phyloP scores from a whole-genome alignment of 305 asterid genomes.

The Andrographis paniculata region DNA sequence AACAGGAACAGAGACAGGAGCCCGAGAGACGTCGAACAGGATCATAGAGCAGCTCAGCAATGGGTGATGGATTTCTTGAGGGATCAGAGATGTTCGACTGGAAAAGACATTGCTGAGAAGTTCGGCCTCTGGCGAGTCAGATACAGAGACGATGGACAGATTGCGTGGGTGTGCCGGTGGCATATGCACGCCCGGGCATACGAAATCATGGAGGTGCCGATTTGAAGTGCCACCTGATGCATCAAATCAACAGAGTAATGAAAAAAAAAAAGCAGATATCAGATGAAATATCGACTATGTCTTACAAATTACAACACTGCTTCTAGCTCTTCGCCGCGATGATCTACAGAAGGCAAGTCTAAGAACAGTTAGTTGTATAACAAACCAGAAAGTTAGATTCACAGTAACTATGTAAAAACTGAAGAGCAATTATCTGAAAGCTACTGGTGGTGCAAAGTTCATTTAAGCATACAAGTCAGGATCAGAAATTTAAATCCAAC shows the following conservation, averaged over 20 bases:
- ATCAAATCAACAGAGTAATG: background rate
- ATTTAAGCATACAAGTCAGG: slow-evolving; percentile 26
- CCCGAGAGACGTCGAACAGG: slow-evolving; percentile 49
- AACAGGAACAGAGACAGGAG: slow-evolving; percentile 32
- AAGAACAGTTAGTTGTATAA: background rate
- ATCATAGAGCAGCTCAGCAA: slow-evolving; percentile 64
- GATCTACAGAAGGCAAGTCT: background rate
- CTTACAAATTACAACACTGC: background rate
- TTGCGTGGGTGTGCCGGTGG: slow-evolving; percentile 31
- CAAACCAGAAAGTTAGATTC: background rate
- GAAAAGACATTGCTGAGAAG: slow-evolving; percentile 80
- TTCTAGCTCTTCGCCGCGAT: background rate
- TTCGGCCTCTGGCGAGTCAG: slow-evolving; percentile 76
- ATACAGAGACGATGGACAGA: slow-evolving; percentile 70
- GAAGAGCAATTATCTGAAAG: background rate
- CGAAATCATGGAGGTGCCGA: background rate
- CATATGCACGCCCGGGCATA: background rate
- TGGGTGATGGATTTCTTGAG: slow-evolving; percentile 72
- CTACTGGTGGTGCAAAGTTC: slow-evolving; percentile 16
- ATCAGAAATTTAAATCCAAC: slow-evolving; percentile 22
- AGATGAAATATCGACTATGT: background rate
- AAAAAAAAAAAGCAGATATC: background rate
- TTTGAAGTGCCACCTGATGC: background rate
- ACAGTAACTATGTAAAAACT: background rate
- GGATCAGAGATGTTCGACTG: slow-evolving; percentile 57